phyloP scores from a whole-genome alignment of 2,329 filamentous ascomycete genomes.

The Pseudocercospora fuligena region DNA sequence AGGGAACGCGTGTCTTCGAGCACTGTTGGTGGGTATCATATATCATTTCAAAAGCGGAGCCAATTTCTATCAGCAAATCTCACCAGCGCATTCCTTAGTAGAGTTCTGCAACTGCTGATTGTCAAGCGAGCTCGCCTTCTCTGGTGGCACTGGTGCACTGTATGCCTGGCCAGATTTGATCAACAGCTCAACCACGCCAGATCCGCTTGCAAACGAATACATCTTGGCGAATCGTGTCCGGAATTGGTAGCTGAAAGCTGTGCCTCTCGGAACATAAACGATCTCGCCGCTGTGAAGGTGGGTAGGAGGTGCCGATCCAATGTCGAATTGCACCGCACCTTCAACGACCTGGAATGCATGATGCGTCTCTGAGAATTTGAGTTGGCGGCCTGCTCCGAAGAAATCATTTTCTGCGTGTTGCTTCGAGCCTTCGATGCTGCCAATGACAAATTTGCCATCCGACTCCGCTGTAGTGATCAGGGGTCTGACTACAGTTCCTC shows the following conservation, averaged over 20 bases:
- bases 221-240: slow-evolving; percentile 54
- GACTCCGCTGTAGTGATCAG: slow-evolving; percentile 56
- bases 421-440: slow-evolving; percentile 55
- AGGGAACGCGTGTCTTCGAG: background rate
- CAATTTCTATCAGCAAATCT: background rate
- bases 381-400: slow-evolving; percentile 38
- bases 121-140: slow-evolving; percentile 19
- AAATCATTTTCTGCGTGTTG: slow-evolving; percentile 43
- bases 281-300: slow-evolving; percentile 55
- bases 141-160: slow-evolving; percentile 30
- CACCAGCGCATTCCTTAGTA: background rate
- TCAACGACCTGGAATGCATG: slow-evolving; percentile 59
- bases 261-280: slow-evolving; percentile 54
- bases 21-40: background rate
- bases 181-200: slow-evolving; percentile 54
- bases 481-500: slow-evolving; percentile 54
- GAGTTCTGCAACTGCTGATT: background rate
- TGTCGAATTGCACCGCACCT: slow-evolving; percentile 50
- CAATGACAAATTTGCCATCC: slow-evolving; percentile 58
- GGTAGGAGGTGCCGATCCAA: slow-evolving; percentile 44
- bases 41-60: background rate
- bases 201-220: slow-evolving; percentile 56
- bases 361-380: slow-evolving; percentile 55
- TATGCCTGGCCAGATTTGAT: slow-evolving; percentile 38
- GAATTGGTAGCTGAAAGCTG: slow-evolving; percentile 52